phyloP scores from a whole-genome alignment of 2,329 filamentous ascomycete species.

The Triangularia verruculosa region DNA sequence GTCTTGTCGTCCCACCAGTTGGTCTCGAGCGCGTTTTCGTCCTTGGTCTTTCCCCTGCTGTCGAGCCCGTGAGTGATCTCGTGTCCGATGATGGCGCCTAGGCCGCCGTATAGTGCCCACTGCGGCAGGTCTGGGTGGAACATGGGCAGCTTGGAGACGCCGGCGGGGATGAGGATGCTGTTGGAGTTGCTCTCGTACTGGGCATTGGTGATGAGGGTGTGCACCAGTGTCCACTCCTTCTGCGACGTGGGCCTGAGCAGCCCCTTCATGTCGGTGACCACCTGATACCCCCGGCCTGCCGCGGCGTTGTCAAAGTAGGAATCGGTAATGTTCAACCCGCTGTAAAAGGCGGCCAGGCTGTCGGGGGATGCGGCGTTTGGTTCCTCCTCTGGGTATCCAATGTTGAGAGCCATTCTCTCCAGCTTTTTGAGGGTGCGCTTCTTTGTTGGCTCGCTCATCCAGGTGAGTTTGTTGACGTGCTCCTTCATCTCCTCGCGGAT shows the following conservation, averaged over 20 bases:
- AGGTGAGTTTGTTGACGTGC: slow-evolving; percentile 55
- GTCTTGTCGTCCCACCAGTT: slow-evolving; percentile 66
- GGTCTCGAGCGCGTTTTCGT: slow-evolving; percentile 61
- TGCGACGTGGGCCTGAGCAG: not conserved
- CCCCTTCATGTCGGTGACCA: not conserved
- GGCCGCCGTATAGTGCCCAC: slow-evolving; percentile 67
- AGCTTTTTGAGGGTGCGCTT: slow-evolving; percentile 62
- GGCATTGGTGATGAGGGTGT: slow-evolving; percentile 39
- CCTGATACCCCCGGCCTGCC: slow-evolving; percentile 23
- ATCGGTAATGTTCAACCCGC: slow-evolving; percentile 29
- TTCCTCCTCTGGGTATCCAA: slow-evolving; percentile 48
- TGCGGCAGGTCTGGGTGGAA: slow-evolving; percentile 61
- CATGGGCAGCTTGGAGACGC: slow-evolving; percentile 66
- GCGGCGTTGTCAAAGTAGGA: slow-evolving; percentile 58
- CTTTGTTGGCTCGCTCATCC: slow-evolving; percentile 63
- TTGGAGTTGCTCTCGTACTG: slow-evolving; percentile 67
- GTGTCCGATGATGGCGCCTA: slow-evolving; percentile 34
- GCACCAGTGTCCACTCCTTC: slow-evolving; percentile 20
- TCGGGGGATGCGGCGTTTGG: slow-evolving; percentile 50
- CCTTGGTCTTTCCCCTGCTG: slow-evolving; percentile 61
- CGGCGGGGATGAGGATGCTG: slow-evolving; percentile 66
- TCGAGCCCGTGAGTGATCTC: slow-evolving; percentile 63
- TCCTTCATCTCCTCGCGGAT: slow-evolving; percentile 65
- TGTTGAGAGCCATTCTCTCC: slow-evolving; percentile 64
- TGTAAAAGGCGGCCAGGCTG: slow-evolving; percentile 54